Percentiles rank a stretch among this genome's conserved stretches.
These are phyloP conservation scores for Colletotrichum camelliae DNA, from an alignment of 2,329 filamentous ascomycete species.

Conservation along the genomic window DNA sequence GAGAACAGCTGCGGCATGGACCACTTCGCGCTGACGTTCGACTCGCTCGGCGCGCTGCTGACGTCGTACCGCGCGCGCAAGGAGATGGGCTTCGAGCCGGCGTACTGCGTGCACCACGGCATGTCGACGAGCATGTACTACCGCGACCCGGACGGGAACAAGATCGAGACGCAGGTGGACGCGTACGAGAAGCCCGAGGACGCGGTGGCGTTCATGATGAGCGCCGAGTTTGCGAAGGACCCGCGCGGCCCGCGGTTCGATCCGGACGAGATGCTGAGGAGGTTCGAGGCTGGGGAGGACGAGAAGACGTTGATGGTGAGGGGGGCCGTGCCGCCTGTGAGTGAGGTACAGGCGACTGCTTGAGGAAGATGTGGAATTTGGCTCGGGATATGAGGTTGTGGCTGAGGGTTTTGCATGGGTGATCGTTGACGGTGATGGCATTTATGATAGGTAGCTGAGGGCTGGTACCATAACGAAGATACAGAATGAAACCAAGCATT, in stretches of 20 bases:
- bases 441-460: not conserved
- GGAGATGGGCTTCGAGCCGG: constrained; percentile 38
- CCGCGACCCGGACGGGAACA: constrained; percentile 52
- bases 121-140: constrained; percentile 54
- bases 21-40: constrained; percentile 48
- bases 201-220: constrained; percentile 43
- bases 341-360: not conserved
- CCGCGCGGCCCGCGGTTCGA: constrained; percentile 25
- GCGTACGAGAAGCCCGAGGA: constrained; percentile 43
- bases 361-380: not conserved
- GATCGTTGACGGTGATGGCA: not conserved
- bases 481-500: not conserved
- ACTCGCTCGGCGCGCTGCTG: constrained; percentile 37
- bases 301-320: not conserved
- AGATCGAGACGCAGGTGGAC: constrained; percentile 51
- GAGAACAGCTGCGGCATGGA: constrained; percentile 36
- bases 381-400: accelerated
- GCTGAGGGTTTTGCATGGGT: not conserved
- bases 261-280: constrained; percentile 1
- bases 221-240: constrained; percentile 41
- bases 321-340: not conserved
- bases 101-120: constrained; percentile 53
- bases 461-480: not conserved
- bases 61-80: constrained; percentile 41
- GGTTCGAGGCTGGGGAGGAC: constrained; percentile 1